These are phyloP conservation scores for Rhizophagus sp. DNA, from an alignment of 192 early-diverging fungal genomes.

Conservation along the genomic window DNA sequence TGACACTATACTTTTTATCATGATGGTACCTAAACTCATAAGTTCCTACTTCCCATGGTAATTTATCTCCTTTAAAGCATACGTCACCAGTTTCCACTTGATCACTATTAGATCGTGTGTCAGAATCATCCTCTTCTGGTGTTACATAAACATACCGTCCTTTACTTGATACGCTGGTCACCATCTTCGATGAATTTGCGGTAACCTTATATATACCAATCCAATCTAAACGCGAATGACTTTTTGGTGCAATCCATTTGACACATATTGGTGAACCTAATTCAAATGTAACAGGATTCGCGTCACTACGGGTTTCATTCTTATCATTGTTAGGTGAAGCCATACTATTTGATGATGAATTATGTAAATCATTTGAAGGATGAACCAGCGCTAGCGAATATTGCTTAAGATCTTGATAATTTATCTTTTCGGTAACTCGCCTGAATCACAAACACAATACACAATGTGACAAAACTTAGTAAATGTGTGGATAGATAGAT, in stretches of 20 bases:
- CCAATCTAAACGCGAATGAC: conserved; percentile 83
- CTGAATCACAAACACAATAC: background rate
- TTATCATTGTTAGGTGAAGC: background rate
- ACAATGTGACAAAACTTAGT: background rate
- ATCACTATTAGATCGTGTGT: conserved; percentile 50
- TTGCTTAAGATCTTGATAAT: conserved; percentile 34
- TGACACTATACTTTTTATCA: conserved; percentile 81
- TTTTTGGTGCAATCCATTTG: conserved; percentile 73
- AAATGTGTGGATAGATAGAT: background rate
- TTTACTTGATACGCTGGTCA: conserved; percentile 78
- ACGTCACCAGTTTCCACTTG: conserved; percentile 34
- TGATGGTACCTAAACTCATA: conserved; percentile 95
- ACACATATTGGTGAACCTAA: conserved; percentile 80
- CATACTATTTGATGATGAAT: background rate
- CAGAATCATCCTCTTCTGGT: conserved; percentile 51
- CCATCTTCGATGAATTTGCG: conserved; percentile 68
- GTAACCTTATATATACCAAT: conserved; percentile 87
- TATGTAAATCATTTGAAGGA: background rate
- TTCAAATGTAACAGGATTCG: conserved; percentile 43
- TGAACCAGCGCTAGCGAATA: conserved; percentile 36
- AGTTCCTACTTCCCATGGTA: conserved; percentile 85
- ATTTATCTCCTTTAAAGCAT: conserved; percentile 60
- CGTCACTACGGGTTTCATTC: background rate
- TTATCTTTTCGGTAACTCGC: conserved; percentile 40
- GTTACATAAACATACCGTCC: conserved; percentile 70